phyloP scores from a whole-genome alignment of 129 eudicot species.

The Artemisia argyi region DNA sequence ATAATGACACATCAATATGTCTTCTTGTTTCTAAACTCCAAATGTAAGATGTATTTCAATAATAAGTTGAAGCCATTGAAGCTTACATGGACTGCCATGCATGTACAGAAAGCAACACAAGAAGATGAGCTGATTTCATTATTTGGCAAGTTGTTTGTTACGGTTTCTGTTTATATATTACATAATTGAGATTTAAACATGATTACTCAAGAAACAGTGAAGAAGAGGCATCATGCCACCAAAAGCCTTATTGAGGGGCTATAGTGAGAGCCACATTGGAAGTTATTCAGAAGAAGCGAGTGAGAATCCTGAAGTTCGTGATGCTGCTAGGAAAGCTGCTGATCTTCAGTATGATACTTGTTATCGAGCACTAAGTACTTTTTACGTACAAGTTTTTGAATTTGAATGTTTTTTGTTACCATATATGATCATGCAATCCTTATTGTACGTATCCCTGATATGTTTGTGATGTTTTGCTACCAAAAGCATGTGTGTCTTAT shows the following conservation, averaged over 20 bases:
- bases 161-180: too few relatives aligned
- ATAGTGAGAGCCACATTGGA: conserved; percentile 68
- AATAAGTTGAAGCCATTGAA: conserved; percentile 58
- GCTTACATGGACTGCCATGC: conserved; percentile 66
- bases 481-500: background rate
- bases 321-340: conserved; percentile 71
- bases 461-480: background rate
- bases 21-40: conserved; percentile 59
- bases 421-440: background rate
- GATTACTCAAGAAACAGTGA: conserved; percentile 60
- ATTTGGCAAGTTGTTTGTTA: background rate
- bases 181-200: conserved; percentile 5
- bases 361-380: background rate
- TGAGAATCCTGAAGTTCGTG: conserved; percentile 62
- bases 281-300: conserved; percentile 66
- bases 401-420: background rate
- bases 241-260: conserved; percentile 65
- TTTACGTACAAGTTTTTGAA: background rate
- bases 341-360: too few relatives aligned
- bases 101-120: conserved; percentile 68
- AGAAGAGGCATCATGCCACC: conserved; percentile 56
- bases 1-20: conserved; percentile 12
- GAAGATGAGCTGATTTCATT: conserved; percentile 33
- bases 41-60: conserved; percentile 66
- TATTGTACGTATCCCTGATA: background rate